Conservation (phyloP, 306 rosid genomes). For the Oemleria cerasiformis region DNA sequence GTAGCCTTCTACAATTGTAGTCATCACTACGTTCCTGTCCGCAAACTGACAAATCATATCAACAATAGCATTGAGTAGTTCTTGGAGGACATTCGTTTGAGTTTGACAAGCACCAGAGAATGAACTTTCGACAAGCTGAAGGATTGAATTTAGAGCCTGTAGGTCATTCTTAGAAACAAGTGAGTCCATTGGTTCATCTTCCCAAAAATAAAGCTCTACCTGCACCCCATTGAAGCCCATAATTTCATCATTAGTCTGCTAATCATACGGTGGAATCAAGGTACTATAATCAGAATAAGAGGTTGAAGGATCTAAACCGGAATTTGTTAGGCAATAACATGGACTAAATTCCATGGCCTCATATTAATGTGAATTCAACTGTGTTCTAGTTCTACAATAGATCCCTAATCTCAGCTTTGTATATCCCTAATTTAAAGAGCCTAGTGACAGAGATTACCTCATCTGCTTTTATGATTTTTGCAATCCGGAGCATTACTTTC, state of each 20-base stretch:
- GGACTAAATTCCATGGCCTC: background rate
- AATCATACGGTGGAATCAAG: constrained; percentile 11
- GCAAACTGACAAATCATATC: constrained; percentile 45
- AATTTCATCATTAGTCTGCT: constrained; percentile 25
- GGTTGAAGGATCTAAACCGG: constrained; percentile 5
- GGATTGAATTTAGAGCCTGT: constrained; percentile 60
- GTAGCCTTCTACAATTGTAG: constrained; percentile 41
- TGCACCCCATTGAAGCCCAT: constrained; percentile 39
- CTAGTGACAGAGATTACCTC: constrained; percentile 55
- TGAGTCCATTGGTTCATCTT: constrained; percentile 48
- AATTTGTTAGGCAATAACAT: background rate
- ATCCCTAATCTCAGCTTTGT: background rate
- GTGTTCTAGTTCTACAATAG: constrained; percentile 8
- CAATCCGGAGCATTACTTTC: constrained; percentile 55
- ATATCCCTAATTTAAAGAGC: constrained; percentile 12
- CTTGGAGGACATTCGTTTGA: constrained; percentile 41
- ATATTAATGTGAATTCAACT: background rate
- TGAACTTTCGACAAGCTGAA: constrained; percentile 49
- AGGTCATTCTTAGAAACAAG: constrained; percentile 82
- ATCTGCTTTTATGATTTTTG: constrained; percentile 61
- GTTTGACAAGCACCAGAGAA: constrained; percentile 37
- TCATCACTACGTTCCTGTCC: constrained; percentile 32
- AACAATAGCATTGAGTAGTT: constrained; percentile 35
- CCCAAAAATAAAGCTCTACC: constrained; percentile 85
- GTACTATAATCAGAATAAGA: background rate